Evolutionary conservation across 1,139 yeast species (phyloP), one percentile per base, ranked within the genome.

Genomic region (Candida labiduridarum): DNA sequence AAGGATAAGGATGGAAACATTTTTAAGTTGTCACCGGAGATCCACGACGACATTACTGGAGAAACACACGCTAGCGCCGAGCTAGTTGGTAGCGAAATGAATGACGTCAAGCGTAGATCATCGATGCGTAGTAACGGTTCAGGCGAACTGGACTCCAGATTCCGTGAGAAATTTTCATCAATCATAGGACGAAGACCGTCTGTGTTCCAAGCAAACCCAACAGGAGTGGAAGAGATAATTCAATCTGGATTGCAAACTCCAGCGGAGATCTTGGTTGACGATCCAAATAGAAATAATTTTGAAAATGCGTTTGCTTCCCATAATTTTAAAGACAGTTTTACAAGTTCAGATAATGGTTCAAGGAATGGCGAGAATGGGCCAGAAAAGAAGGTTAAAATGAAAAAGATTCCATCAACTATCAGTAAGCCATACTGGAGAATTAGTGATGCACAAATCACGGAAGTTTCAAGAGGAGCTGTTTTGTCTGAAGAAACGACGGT

Each of bases 351-450:
- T 9, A 22, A 22, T 10, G 25, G 18, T 25, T 4, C 33, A 10
- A 10, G 9, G 8, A 38, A 38, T 22, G 29, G 19, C 2, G 44
- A 44, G n/a, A 36, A 41, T 12, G 42, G 49, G 33, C 47, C 44
- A 4, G 49, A 49, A 14, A 49, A 49, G 45, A 65, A 68, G 45
- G 68, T 73, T 39, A 76, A 74, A 55, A 67, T 76, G 70, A 80
- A 76, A 58, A 84, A 79, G 56, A 71, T 85, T 10, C 79, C 83
- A 9, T 76, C 84, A 12, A 68, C 79, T 22, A 62, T 76, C 7
- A 82, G 82, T 52, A 76, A 79, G 47, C 91, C 92, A 15, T 92
- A 83, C 72, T 92, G 98, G 98, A 79, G 89, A 59, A 82, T 91
- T 29, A 89, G 95, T 56, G 98, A 92, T 66, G 77, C 89, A 2